These are phyloP conservation scores for Gossypium longicalyx DNA, from an alignment of 345 rosid genomes.

Conservation along the genomic window DNA sequence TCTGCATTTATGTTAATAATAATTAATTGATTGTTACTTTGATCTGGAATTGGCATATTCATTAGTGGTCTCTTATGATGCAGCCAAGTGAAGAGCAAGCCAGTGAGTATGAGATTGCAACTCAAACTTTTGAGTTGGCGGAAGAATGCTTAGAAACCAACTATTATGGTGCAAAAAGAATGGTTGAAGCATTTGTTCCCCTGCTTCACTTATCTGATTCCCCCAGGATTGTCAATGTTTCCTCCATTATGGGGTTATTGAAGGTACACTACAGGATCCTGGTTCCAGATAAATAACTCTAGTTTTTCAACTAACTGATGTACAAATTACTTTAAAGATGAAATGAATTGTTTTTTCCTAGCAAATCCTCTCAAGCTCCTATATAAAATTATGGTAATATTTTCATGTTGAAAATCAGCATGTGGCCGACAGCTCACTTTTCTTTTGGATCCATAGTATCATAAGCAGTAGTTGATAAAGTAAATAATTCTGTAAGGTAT, in stretches of 20 bases:
- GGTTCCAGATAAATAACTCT: background rate
- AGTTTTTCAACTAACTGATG: background rate
- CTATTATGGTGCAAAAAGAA: conserved; percentile 27
- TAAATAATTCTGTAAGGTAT: background rate
- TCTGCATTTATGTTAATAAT: background rate
- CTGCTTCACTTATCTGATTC: conserved; percentile 22
- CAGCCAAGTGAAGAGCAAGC: conserved; percentile 17
- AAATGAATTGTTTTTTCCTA: too few relatives aligned
- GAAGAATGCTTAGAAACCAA: conserved; percentile 27
- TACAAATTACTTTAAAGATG: too few relatives aligned
- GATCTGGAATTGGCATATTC: background rate
- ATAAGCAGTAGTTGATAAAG: background rate
- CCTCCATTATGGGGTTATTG: conserved; percentile 23
- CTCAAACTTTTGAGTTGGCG: conserved; percentile 18
- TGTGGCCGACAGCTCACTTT: background rate
- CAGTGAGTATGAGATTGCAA: conserved; percentile 12
- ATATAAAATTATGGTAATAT: background rate
- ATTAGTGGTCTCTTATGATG: background rate
- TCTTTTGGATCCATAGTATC: background rate
- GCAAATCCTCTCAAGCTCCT: too few relatives aligned
- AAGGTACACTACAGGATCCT: conserved; percentile 12
- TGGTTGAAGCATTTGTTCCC: conserved; percentile 23
- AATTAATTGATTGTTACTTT: background rate
- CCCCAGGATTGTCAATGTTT: conserved; percentile 32
- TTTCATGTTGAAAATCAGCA: background rate